Evolutionary conservation across 768 basidiomycete genomes (phyloP).

Genomic region (Leccinum obscurum): DNA sequence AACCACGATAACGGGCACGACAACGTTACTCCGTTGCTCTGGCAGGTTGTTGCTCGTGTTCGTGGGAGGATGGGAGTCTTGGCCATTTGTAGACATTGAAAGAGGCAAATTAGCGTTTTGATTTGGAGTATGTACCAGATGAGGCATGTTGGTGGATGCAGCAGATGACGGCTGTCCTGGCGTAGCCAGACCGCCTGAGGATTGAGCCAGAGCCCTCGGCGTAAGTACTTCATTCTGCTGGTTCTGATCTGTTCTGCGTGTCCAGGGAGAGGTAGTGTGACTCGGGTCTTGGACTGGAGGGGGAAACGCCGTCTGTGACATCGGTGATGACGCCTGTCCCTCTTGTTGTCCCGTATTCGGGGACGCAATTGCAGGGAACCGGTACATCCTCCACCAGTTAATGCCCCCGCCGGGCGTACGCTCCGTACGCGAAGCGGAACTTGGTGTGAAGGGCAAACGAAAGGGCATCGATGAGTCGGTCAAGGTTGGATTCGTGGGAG

Average conservation of each 20-base stretch:
- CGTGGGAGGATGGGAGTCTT: constrained; percentile 18
- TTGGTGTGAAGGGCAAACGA: constrained; percentile 29
- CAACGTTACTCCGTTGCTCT: constrained; percentile 42
- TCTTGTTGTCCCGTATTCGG: constrained; percentile 27
- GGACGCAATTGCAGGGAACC: constrained; percentile 71
- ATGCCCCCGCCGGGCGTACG: constrained; percentile 46
- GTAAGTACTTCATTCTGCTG: constrained; percentile 23
- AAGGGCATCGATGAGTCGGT: constrained; percentile 31
- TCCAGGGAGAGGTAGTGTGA: constrained; percentile 20
- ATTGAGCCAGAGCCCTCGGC: constrained; percentile 17
- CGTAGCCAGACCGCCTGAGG: constrained; percentile 15
- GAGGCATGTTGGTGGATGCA: constrained; percentile 18
- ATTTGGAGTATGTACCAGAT: constrained; percentile 13
- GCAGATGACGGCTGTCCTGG: constrained; percentile 10
- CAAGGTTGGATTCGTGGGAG: constrained; percentile 9
- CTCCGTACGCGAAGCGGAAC: constrained; percentile 37
- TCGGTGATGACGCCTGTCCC: constrained; percentile 16
- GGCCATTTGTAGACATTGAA: constrained; percentile 10
- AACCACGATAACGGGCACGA: constrained; percentile 83
- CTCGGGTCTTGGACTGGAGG: constrained; percentile 22
- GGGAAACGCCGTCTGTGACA: constrained; percentile 29
- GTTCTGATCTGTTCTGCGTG: constrained; percentile 14
- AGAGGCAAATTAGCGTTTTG: constrained; percentile 8
- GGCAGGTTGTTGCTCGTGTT: constrained; percentile 18
- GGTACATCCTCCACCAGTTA: constrained; percentile 83